Base-by-base conservation (phyloP, 352 stramenopile species). In the Pythium vanterpoolii region DNA sequence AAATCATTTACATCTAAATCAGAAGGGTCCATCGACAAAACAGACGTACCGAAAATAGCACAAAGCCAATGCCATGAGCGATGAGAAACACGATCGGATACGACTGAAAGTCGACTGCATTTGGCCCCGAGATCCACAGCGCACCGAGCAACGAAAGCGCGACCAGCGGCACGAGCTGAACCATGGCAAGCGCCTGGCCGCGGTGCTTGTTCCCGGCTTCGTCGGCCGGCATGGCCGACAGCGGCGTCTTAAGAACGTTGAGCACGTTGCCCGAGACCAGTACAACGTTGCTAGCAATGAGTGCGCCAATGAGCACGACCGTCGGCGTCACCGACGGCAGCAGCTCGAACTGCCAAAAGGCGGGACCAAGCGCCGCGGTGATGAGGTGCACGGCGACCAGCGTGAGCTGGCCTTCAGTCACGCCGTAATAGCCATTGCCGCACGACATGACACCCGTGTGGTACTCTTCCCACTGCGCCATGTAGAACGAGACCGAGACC, bases 361-460 rank as follows among this genome's bases (percentile, higher is more conserved):
- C 51, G 16, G 79, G 60, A 21, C 86, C 86, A 27, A 93, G 68
- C 28, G 82, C 43, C 0, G 78, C 79, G 9, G 86, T 79, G 19
- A 66, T 9, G 33, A 95, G 60, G 52, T 93, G 86, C 30, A 79
- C 71, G 9, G 71, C 66, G 46, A 95, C 80, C 31, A 95, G 73
- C 28, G 76, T 82, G 31, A 95, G 72, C 58, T 95, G 86, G 30
- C 83, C 86, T 59, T 95, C 86, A 1, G 86, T 95, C 31, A 95
- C 86, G 57, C 86, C 86, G 53, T 83, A 93, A 50, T 73, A 87
- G 39, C 80, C 80, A 52, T 95, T 95, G 45, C 86, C 86, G 58
- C 86, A 95, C 75, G 77, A 93, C 86, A 95, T 95, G 44, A 91
- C 84, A 30, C 86, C 86, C 44, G 86, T 95, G 73, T 95, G 86